phyloP scores from a whole-genome alignment of 345 rosid genomes.

The Linum usitatissimum region DNA sequence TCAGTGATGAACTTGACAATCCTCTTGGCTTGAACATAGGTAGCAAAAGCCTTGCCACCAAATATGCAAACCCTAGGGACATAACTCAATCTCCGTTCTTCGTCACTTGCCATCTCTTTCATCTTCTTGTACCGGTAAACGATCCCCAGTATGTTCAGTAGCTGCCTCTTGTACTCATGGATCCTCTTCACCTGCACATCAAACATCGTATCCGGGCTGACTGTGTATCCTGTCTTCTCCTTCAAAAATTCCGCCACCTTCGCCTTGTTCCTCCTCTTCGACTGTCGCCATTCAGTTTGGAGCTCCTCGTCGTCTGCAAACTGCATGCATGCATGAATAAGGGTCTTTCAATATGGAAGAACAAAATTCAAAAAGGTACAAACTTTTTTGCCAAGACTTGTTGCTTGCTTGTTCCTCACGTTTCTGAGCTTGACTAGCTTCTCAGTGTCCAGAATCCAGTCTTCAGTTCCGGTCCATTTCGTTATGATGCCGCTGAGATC shows the following conservation, averaged over 20 bases:
- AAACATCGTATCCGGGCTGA: conserved; percentile 53
- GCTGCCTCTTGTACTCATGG: conserved; percentile 69
- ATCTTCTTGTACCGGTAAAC: conserved; percentile 65
- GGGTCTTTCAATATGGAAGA: no score
- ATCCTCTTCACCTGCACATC: conserved; percentile 71
- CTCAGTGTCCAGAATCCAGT: conserved; percentile 60
- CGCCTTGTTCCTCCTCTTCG: conserved; percentile 47
- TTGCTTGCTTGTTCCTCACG: conserved; percentile 19
- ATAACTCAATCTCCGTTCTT: conserved; percentile 38
- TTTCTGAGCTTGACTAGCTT: conserved; percentile 47
- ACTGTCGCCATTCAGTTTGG: conserved; percentile 47
- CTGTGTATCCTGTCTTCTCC: conserved; percentile 43
- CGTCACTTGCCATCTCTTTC: conserved; percentile 50
- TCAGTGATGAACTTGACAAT: conserved; percentile 67
- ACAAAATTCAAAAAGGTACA: no score
- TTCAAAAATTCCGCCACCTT: conserved; percentile 44
- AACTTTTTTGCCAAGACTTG: no score
- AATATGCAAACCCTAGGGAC: conserved; percentile 70
- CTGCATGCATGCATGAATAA: conserved; percentile 12
- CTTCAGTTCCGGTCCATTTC: conserved; percentile 56
- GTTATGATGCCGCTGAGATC: conserved; percentile 56
- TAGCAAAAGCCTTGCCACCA: conserved; percentile 77
- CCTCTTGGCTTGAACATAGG: conserved; percentile 75
- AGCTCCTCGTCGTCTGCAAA: conserved; percentile 45
- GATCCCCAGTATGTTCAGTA: conserved; percentile 60